These are phyloP conservation scores for Pseudonectria buxi DNA, from an alignment of 2,329 filamentous ascomycete genomes.

Conservation along the genomic window DNA sequence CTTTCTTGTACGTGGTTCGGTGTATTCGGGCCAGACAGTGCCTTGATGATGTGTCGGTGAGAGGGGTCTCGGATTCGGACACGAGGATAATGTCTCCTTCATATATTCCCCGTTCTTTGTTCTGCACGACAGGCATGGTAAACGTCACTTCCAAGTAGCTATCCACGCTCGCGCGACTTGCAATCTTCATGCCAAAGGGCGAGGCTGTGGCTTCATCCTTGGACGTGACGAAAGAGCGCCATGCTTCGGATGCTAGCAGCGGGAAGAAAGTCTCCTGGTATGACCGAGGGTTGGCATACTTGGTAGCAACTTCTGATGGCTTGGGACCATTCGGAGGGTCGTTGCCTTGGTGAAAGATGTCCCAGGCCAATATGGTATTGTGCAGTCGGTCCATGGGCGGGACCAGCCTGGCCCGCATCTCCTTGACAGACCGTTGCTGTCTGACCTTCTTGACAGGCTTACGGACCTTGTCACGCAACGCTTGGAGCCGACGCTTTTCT, in stretches of 20 bases:
- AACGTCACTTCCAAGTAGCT: slow-evolving; percentile 89
- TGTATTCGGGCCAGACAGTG: slow-evolving; percentile 85
- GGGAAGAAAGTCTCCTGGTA: slow-evolving; percentile 91
- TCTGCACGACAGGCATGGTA: slow-evolving; percentile 63
- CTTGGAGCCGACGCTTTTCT: slow-evolving; percentile 36
- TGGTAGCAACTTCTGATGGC: slow-evolving; percentile 70
- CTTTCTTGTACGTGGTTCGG: slow-evolving; percentile 73
- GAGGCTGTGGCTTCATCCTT: slow-evolving; percentile 80
- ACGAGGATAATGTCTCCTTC: slow-evolving; percentile 88
- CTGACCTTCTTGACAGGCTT: slow-evolving; percentile 80
- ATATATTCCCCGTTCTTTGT: slow-evolving; percentile 63
- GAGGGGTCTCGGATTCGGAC: slow-evolving; percentile 65
- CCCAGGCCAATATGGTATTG: slow-evolving; percentile 82
- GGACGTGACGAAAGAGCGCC: slow-evolving; percentile 85
- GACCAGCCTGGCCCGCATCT: slow-evolving; percentile 87
- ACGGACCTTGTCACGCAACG: slow-evolving; percentile 49
- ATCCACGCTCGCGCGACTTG: slow-evolving; percentile 84
- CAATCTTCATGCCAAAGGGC: slow-evolving; percentile 79
- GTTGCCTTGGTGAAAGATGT: slow-evolving; percentile 85
- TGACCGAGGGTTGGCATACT: slow-evolving; percentile 66
- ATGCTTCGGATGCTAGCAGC: slow-evolving; percentile 84
- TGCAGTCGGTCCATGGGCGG: slow-evolving; percentile 84
- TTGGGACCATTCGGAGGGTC: slow-evolving; percentile 71
- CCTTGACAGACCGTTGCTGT: slow-evolving; percentile 74
- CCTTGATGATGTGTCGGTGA: slow-evolving; percentile 56